Conservation (phyloP, 2,329 filamentous ascomycete species). For the Celoporthe dispersa region DNA sequence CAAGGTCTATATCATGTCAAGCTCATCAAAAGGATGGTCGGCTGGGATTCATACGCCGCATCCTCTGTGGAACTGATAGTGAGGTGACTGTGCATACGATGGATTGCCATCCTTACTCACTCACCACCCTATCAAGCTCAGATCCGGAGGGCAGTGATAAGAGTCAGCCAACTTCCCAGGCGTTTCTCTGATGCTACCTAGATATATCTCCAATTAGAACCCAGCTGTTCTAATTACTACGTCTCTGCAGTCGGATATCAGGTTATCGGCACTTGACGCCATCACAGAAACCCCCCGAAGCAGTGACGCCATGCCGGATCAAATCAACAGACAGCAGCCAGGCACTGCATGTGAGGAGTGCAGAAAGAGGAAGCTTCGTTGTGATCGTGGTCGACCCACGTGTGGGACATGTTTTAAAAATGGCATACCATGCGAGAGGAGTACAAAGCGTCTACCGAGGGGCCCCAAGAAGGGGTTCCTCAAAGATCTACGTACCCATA, state of each 20-base stretch:
- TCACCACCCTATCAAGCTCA: not conserved
- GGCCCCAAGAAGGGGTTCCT: slow-evolving; percentile 30
- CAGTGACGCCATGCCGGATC: not conserved
- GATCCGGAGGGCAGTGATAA: not conserved
- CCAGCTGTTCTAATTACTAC: not conserved
- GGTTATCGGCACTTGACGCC: not conserved
- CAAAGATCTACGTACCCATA: slow-evolving; percentile 34
- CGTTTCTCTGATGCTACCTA: not conserved
- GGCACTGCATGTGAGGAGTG: slow-evolving; percentile 20
- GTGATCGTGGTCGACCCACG: slow-evolving; percentile 27
- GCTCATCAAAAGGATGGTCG: not conserved
- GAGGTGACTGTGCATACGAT: not conserved
- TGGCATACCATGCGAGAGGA: not conserved
- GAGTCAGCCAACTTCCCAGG: not conserved
- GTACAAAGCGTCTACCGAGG: slow-evolving; percentile 17
- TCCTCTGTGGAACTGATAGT: not conserved
- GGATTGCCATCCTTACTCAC: not conserved
- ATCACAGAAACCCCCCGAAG: not conserved
- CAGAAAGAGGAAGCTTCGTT: slow-evolving; percentile 19
- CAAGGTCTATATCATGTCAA: not conserved
- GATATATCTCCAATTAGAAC: not conserved
- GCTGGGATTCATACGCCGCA: not conserved
- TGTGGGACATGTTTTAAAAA: slow-evolving; percentile 4
- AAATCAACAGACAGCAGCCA: slow-evolving; percentile 1
- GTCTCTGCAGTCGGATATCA: not conserved